These are phyloP conservation scores for Xylaria acuta DNA, from an alignment of 495 filamentous ascomycete genomes.

Conservation along the genomic window DNA sequence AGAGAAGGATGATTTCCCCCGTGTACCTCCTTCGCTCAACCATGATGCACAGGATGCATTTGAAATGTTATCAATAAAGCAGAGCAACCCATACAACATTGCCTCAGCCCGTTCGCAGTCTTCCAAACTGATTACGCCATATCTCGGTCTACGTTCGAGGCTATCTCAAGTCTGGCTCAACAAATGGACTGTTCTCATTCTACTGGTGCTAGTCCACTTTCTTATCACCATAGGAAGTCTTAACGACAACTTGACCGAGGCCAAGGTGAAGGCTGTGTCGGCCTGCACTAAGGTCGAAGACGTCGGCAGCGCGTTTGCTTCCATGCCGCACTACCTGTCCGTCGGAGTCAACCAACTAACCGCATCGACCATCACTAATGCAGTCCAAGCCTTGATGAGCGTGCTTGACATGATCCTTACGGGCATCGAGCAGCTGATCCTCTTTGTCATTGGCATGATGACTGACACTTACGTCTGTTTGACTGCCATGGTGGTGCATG, in stretches of 20 bases:
- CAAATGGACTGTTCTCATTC: constrained; percentile 89
- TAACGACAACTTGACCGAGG: constrained; percentile 73
- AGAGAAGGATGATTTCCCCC: constrained; percentile 39
- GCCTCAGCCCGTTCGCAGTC: constrained; percentile 30
- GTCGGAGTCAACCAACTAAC: constrained; percentile 86
- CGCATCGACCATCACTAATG: constrained; percentile 75
- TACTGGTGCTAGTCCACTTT: constrained; percentile 81
- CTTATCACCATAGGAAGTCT: constrained; percentile 75
- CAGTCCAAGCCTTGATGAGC: constrained; percentile 75
- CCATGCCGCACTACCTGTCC: constrained; percentile 93
- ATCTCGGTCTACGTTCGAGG: constrained; percentile 86
- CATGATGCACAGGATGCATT: constrained; percentile 34
- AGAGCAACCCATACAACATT: neutral
- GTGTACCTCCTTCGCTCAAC: constrained; percentile 36
- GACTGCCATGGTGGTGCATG: constrained; percentile 77
- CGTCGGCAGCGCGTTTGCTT: constrained; percentile 93
- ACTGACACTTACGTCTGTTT: constrained; percentile 88
- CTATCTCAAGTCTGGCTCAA: constrained; percentile 97
- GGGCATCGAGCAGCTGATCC: constrained; percentile 81
- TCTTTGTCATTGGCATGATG: constrained; percentile 90
- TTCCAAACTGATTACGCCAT: constrained; percentile 72
- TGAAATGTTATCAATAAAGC: constrained; percentile 24
- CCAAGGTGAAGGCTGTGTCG: constrained; percentile 79
- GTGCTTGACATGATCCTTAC: constrained; percentile 80
- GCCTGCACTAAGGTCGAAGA: constrained; percentile 93